phyloP scores from a whole-genome alignment of 257 asterid species.

The Solanum sparsipilum region DNA sequence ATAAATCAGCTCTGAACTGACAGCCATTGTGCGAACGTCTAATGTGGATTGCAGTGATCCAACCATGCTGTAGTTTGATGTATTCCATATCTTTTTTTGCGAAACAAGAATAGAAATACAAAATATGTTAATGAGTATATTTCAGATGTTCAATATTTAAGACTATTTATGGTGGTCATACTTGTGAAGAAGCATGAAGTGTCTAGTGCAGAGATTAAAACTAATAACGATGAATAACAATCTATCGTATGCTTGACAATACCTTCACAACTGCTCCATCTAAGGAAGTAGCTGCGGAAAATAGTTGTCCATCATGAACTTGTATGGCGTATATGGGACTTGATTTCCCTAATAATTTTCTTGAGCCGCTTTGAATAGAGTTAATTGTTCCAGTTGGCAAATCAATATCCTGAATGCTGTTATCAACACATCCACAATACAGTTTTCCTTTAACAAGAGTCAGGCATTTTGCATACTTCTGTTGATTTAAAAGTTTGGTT shows the following conservation, averaged over 20 bases:
- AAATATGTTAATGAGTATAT: neutral
- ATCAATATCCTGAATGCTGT: constrained; percentile 86
- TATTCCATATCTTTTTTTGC: constrained; percentile 56
- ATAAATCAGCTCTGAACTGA: constrained; percentile 57
- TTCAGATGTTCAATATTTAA: neutral
- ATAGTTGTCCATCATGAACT: constrained; percentile 52
- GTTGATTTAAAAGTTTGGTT: constrained; percentile 44
- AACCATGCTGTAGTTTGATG: constrained; percentile 32
- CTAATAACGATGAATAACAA: neutral
- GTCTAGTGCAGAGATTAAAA: neutral
- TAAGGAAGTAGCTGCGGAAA: constrained; percentile 46
- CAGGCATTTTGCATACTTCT: constrained; percentile 50
- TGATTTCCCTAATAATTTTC: constrained; percentile 56
- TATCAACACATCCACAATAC: constrained; percentile 75
- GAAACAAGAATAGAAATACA: neutral
- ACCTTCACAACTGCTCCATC: constrained; percentile 80
- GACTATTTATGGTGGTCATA: neutral
- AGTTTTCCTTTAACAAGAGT: constrained; percentile 56
- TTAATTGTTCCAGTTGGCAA: constrained; percentile 55
- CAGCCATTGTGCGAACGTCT: constrained; percentile 53
- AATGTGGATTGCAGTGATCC: constrained; percentile 53
- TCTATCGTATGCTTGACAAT: neutral
- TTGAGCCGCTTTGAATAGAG: constrained; percentile 57
- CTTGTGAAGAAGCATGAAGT: neutral
- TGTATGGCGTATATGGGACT: constrained; percentile 53